Evolutionary conservation across 495 filamentous ascomycete species (phyloP), one percentile per base, ranked within the genome.

Genomic region (Schizothecium vesticola): DNA sequence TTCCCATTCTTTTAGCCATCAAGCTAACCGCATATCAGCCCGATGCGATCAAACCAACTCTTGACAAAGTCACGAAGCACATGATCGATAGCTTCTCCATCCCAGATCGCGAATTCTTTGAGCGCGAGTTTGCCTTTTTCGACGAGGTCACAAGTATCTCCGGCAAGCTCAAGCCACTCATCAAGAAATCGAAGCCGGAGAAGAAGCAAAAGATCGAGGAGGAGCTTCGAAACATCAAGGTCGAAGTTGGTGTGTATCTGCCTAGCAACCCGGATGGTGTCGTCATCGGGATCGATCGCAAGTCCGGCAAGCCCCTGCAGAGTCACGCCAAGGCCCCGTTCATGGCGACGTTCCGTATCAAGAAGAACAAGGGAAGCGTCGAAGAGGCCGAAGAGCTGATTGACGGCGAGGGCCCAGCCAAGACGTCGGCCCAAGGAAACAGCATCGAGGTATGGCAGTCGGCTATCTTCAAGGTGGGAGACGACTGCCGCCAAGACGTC

Each of bases 151-250:
- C 96, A 0, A 88, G 85, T 63, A 91, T 99, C 56, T 98, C 96
- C 2, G 96, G 96, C 31, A 98, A 96, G 73, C 88, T 99, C 25
- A 91, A 93, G 59, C 96, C 96, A 0, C 92, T 91, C 71, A 97
- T 98, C 76, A 96, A 96, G 78, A 88, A 84, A 59, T 90, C 91
- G 43, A 99, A 99, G 75, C 88, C 91, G 2, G 96, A 97, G 81
- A 99, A 99, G 85, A 98, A 97, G 76, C 90, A 95, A 75, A 99
- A 98, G 80, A 98, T 99, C 68, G 96, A 98, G 76, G 96, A 99
- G 78, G 96, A 99, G 74, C 84, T 99, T 9, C 91, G 94, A 64
- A 96, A 97, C 76, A 97, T 99, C 74, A 89, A 94, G 72, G 91
- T 99, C 8, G 95, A 97, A 66, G 92, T 97, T 59, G 96, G 96